Evolutionary conservation across 148 eudicot species (phyloP), one percentile per base, ranked within the genome.

Genomic region (Chenopodium quinoa): DNA sequence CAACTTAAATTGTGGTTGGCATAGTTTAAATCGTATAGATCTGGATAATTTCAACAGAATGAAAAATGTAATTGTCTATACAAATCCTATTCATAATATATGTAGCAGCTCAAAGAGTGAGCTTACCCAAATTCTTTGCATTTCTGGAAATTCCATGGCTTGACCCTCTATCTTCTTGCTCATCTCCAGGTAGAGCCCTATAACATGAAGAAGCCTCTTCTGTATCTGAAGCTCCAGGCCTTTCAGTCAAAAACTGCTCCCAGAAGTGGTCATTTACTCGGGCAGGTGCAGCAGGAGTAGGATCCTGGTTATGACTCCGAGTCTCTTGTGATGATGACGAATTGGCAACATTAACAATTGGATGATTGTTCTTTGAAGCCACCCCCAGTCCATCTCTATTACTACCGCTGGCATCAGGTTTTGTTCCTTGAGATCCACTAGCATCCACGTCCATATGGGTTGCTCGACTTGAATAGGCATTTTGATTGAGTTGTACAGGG

Each of bases 241-340:
- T 90, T 84, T 95, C 98, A 12, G 97, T 93, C 32, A 95, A 87
- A 77, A 95, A 95, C 85, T 95, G 98, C 82, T 95, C 98, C 98
- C 98, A 95, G 82, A 95, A 95, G 9, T 86, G 78, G 85, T 95
- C 98, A 88, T 95, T 95, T 37, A 88, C 96, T 65, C 88, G 89
- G 64, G 80, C 85, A 78, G 79, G 92, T 70, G 85, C 86, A 68
- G 83, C 80, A 46, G 88, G 80, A 22, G 85, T 70, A 32, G 87
- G 83, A 77, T 48, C 91, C 86, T 85, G 89, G 67, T 80, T 91
- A 64, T 82, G 86, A 78, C 60, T 82, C 50, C 86, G 86, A 10
- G 74, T 79, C 78, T 89, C 91, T 80, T 80, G 87, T 19, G 89
- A 85, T 25, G 76, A 48, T 5, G 60, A 73, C 9, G 85, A 27